Base-by-base conservation (phyloP, 2,329 filamentous ascomycete genomes). In the Aaosphaeria pasadenensis region DNA sequence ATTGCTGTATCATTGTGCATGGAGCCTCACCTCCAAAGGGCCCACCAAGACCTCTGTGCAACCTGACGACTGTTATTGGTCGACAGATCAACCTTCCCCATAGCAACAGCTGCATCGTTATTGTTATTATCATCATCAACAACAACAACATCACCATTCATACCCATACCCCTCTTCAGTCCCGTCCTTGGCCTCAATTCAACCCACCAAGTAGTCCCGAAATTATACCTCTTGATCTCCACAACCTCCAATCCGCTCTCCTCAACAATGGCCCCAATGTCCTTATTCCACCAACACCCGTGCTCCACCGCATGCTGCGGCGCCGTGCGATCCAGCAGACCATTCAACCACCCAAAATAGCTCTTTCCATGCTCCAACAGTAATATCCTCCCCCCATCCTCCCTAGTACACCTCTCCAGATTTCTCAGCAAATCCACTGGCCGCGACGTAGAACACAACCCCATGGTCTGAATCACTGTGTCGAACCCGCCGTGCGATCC, bases 271-370 rank as follows among this genome's bases (percentile, higher is more conserved):
- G 64, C 67, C 6, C 71, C 75, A 53, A 79, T 76, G 46, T 79
- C 76, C 52, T 75, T 75, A 54, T 79, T 78, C 71, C 72, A 78
- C 75, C 76, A 79, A 55, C 76, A 79, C 13, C 76, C 76, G 51
- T 77, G 73, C 41, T 71, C 66, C 43, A 76, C 71, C 1, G 76
- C 76, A 54, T 78, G 76, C 49, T 68, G 70, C 36, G 73, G 64
- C 13, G 76, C 76, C 7, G 71, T 62, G 45, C 69, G 69, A 54
- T 78, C 75, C 44, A 79, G 59, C 33, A 76, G 56, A 7, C 57
- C 60, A 60, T 79, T 78, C 52, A 78, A 54, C 76, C 76, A 78
- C 6, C 68, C 54, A 51, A 72, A 72, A 51, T 76, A 67, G 54
- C 71, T 73, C 47, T 72, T 70, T n/a, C 76, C 76, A 55, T 79